Conservation (phyloP, 495 filamentous ascomycete genomes). For the Jackrogersella minutella region DNA sequence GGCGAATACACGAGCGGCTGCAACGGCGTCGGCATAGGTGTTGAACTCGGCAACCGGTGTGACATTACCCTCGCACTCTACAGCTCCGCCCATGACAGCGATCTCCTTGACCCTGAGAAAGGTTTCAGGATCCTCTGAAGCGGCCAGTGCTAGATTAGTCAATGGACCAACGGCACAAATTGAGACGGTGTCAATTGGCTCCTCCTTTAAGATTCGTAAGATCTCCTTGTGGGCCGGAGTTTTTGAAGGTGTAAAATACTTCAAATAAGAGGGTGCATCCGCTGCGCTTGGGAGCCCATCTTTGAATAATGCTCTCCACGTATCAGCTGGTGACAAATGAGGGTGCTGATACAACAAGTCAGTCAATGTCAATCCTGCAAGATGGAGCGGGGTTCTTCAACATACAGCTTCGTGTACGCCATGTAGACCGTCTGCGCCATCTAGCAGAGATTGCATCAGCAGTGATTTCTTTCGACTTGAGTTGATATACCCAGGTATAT, state of each 20-base stretch:
- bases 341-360: conserved; percentile 69
- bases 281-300: conserved; percentile 53
- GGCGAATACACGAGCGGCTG: conserved; percentile 87
- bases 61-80: conserved; percentile 79
- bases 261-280: conserved; percentile 52
- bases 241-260: conserved; percentile 76
- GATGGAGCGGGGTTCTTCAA: conserved; percentile 7
- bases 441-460: conserved; percentile 52
- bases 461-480: too few relatives aligned
- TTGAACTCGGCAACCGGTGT: conserved; percentile 88
- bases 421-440: conserved; percentile 89
- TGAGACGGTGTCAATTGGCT: conserved; percentile 83
- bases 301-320: conserved; percentile 85
- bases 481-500: not conserved
- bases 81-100: conserved; percentile 95
- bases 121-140: conserved; percentile 81
- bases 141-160: conserved; percentile 89
- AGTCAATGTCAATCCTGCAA: conserved; percentile 1
- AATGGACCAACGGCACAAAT: conserved; percentile 90
- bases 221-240: conserved; percentile 82
- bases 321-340: conserved; percentile 80
- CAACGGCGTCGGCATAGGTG: conserved; percentile 79
- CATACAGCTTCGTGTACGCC: conserved; percentile 84
- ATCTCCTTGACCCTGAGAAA: conserved; percentile 91
- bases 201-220: conserved; percentile 76